Evolutionary conservation across 106 monocot species (phyloP).

Genomic region (Ottelia alismoides): DNA sequence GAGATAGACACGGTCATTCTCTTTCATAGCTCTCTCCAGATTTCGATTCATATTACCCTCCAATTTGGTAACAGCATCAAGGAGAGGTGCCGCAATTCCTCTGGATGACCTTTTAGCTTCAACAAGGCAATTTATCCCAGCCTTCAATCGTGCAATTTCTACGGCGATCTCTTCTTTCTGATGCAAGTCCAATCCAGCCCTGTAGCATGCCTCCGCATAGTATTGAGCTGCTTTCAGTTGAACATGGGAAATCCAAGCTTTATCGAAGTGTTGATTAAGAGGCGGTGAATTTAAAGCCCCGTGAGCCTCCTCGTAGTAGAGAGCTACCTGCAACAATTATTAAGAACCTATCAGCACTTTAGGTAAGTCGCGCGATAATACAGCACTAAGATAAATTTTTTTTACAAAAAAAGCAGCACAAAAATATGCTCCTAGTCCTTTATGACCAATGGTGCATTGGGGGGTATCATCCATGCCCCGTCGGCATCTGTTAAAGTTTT

Average conservation of each 20-base stretch:
- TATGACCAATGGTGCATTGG: no score
- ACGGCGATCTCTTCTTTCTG: constrained; percentile 47
- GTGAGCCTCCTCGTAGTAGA: constrained; percentile 49
- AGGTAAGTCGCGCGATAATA: no score
- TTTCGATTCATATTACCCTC: constrained; percentile 32
- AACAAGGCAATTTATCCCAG: constrained; percentile 22
- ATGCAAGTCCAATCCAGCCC: constrained; percentile 33
- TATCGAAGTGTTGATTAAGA: constrained; percentile 47
- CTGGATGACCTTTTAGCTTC: constrained; percentile 38
- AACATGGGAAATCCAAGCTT: constrained; percentile 40
- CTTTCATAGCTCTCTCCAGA: constrained; percentile 40
- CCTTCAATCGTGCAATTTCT: constrained; percentile 45
- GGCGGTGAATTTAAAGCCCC: constrained; percentile 24
- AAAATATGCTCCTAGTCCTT: no score
- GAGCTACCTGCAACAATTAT: constrained; percentile 32
- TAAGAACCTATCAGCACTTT: no score
- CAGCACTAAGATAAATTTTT: no score
- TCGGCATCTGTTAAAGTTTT: no score
- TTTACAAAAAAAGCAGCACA: no score
- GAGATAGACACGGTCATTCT: constrained; percentile 49
- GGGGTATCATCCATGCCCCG: no score
- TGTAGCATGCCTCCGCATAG: constrained; percentile 53
- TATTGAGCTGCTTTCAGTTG: constrained; percentile 54
- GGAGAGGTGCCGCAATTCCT: constrained; percentile 33
- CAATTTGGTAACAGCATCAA: constrained; percentile 35